Evolutionary conservation across 345 rosid species (phyloP), one percentile per base, ranked within the genome.

Genomic region (Pistacia atlantica): DNA sequence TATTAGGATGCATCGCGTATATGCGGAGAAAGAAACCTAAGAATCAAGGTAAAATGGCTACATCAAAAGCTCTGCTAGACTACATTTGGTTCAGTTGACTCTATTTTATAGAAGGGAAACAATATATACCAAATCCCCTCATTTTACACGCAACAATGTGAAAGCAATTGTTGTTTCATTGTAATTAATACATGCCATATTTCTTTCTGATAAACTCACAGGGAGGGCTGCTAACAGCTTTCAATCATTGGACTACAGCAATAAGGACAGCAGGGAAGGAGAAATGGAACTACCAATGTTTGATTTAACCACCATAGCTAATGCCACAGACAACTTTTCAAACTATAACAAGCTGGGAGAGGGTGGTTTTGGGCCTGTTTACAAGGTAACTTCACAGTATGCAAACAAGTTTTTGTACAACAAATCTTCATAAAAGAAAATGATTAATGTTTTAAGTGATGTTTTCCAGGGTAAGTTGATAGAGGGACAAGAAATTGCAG

Each of bases 341-440:
- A 4, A 3, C 4, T 38, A 45, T 4, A 81, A 75, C 31, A 83
- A 77, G 77, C 72, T 86, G 17, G 87, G 89, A 49, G 79, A 82
- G 62, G 84, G 85, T 10, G 87, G 87, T 42, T 86, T 81, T 67
- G 89, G 87, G 66, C 70, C 78, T 16, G 84, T 86, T 12, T 82
- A 79, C 75, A 86, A 80, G 88, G 88, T 86, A 79, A 54, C 56
- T 55, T 18, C 14, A 13, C 16, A 16, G 56, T 13, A 51, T 51
- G 9, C 67, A 63, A 33, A 11, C 35, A 63, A 63, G 46, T n/a
- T 63, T 17, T 63, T 11, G 14, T 49, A 5, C 14, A 8, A 49
- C 54, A 10, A 10, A 33, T 12, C 16, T 63, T 33, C n/a, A 63
- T 31, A 31, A 5, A 51, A 38, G 14, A 60, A 3, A 10, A 17